Percentiles rank a stretch among this genome's conserved stretches.
phyloP scores from a whole-genome alignment of 2,329 filamentous ascomycete genomes.

The Bipolaris sorokiniana region DNA sequence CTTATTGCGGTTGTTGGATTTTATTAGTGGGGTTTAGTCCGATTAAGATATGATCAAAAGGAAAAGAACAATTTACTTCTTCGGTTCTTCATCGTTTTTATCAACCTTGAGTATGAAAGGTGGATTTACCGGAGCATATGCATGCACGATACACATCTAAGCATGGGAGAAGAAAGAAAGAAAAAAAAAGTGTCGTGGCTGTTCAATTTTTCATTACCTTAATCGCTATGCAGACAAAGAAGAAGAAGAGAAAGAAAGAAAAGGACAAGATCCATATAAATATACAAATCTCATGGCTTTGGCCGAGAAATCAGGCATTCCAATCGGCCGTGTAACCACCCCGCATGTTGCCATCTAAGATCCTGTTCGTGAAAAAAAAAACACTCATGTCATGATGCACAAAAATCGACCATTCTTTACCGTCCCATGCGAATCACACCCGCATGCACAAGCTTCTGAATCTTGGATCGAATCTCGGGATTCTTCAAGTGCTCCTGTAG shows the following conservation, averaged over 20 bases:
- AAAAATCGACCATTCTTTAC: constrained; percentile 28
- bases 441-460: constrained; percentile 92
- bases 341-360: neutral
- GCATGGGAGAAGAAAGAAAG: neutral
- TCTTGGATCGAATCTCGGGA: constrained; percentile 79
- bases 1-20: constrained; percentile 43
- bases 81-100: neutral
- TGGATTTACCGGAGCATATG: neutral
- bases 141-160: neutral
- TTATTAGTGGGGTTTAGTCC: constrained; percentile 39
- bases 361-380: neutral
- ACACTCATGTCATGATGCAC: neutral
- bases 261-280: neutral
- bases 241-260: neutral
- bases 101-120: neutral
- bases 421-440: constrained; percentile 84
- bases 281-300: neutral
- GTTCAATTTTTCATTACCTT: constrained; percentile 11
- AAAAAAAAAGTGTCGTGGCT: neutral
- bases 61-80: neutral
- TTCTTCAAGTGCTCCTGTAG: constrained; percentile 98
- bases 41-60: neutral
- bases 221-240: constrained; percentile 28
- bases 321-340: neutral
- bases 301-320: neutral